A percentile compares a stretch with the other conserved stretches of the same genome.
phyloP scores from a whole-genome alignment of 352 stramenopile genomes.

The Pythium rishiriense region DNA sequence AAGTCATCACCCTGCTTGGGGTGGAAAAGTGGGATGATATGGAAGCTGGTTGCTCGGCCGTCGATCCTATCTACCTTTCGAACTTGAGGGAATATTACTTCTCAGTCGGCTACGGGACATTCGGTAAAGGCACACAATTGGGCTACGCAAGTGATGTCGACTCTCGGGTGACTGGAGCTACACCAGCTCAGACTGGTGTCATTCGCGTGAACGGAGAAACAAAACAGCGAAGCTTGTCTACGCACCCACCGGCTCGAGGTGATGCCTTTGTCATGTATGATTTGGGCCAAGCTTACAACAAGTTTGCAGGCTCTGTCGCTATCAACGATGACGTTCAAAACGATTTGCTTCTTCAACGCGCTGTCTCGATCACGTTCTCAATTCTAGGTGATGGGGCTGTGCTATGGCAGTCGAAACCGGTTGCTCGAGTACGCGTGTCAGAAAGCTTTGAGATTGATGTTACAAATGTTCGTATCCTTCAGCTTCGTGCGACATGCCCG shows the following conservation, averaged over 20 bases:
- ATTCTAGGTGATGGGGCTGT: constrained; percentile 67
- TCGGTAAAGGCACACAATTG: constrained; percentile 73
- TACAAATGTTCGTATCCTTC: constrained; percentile 66
- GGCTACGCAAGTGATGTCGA: constrained; percentile 67
- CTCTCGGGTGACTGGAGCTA: constrained; percentile 7
- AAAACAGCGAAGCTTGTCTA: constrained; percentile 78
- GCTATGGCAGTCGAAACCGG: constrained; percentile 76
- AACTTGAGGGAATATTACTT: constrained; percentile 80
- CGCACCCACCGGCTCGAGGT: constrained; percentile 67
- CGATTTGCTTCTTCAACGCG: constrained; percentile 59
- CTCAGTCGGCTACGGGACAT: constrained; percentile 74
- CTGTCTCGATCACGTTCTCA: constrained; percentile 60
- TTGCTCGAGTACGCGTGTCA: constrained; percentile 37
- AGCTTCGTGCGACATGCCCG: constrained; percentile 63
- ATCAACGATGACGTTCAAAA: constrained; percentile 76
- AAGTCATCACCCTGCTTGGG: constrained; percentile 80
- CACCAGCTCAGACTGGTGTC: constrained; percentile 23
- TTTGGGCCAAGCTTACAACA: constrained; percentile 56
- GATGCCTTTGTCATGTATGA: constrained; percentile 86
- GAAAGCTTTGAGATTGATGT: constrained; percentile 70
- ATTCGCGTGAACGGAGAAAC: constrained; percentile 65
- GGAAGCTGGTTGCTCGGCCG: constrained; percentile 23
- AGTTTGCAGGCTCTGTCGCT: constrained; percentile 53
- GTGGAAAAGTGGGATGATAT: constrained; percentile 81
- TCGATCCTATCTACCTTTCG: constrained; percentile 72